Evolutionary conservation across 768 basidiomycete genomes (phyloP), one percentile per base, ranked within the genome.

Genomic region (Postia placenta): DNA sequence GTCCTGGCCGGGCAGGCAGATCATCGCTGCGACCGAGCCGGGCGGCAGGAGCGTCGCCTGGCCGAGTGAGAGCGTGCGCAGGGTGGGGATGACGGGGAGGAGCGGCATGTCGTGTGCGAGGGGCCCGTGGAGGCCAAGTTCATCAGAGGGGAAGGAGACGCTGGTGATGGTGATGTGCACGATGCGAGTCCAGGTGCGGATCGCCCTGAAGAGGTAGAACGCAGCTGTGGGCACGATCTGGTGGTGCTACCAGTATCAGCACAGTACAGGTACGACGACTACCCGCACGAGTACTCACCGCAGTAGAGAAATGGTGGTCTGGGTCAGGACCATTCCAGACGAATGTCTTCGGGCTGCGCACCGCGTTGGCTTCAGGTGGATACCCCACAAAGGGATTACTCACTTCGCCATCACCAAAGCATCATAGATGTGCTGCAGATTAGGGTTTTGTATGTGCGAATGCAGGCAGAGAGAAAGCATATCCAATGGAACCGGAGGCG

Each of bases 301-400:
- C 78, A n/a, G 68, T 78, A 1, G 80, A 80, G 56, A 81, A 78
- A 54, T 82, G 76, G 50, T 83, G 79, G 11, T 72, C 74, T 22
- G 80, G 79, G 56, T 80, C 79, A 3, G 78, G 79, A 2, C 79
- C 76, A n/a, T 67, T 74, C 82, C 82, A 83, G 19, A 64, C 64
- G 55, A 81, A 81, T 19, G 54, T 59, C 39, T 62, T 64, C 27
- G 78, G 79, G 45, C 78, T 78, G 49, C 15, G 33, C 22, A 5
- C 45, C n/a, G n/a, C n/a, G n/a, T 19, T 45, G 28, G 26, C n/a
- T 26, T 15, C 43, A 33, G 1, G 17, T 20, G 12, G 30, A 1
- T 11, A 23, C 15, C 11, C 1, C 27, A 26, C 5, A 9, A 15
- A 22, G 22, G 22, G 26, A n/a, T 22, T 17, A 50, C 72, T 64